A percentile compares a stretch with the other conserved stretches of the same genome.
Conservation (phyloP, 305 asterid species). For the Fraxinus platypoda region DNA sequence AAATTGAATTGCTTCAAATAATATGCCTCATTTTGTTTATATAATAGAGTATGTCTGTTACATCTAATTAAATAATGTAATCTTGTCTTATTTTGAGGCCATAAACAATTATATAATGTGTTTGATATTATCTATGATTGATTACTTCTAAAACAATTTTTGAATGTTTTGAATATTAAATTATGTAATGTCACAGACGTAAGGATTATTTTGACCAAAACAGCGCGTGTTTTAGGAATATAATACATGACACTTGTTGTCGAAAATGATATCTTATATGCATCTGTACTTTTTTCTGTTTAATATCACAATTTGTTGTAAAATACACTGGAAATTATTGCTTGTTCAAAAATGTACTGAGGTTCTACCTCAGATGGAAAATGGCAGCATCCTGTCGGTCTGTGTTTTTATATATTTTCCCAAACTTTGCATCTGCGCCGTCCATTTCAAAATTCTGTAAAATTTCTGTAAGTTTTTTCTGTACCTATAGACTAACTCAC, state of each 20-base stretch:
- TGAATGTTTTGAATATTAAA: conserved; percentile 11
- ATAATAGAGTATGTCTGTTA: conserved; percentile 13
- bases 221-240: conserved; percentile 4
- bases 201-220: conserved; percentile 18
- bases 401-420: too few relatives aligned
- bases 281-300: conserved; percentile 1
- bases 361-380: conserved; percentile 1
- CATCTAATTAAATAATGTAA: conserved; percentile 9
- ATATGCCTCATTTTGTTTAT: conserved; percentile 4
- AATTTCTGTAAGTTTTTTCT: too few relatives aligned
- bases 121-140: conserved; percentile 10
- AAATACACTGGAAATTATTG: neutral
- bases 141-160: neutral
- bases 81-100: conserved; percentile 22
- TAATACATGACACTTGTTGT: neutral
- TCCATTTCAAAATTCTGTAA: too few relatives aligned
- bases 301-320: neutral
- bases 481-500: too few relatives aligned
- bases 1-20: conserved; percentile 14
- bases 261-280: neutral
- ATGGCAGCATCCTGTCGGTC: too few relatives aligned
- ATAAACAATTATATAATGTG: conserved; percentile 19
- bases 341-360: neutral
- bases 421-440: too few relatives aligned
- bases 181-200: conserved; percentile 13